These are phyloP conservation scores for Psilocybe cyanescens DNA, from an alignment of 768 basidiomycete species.

Conservation along the genomic window DNA sequence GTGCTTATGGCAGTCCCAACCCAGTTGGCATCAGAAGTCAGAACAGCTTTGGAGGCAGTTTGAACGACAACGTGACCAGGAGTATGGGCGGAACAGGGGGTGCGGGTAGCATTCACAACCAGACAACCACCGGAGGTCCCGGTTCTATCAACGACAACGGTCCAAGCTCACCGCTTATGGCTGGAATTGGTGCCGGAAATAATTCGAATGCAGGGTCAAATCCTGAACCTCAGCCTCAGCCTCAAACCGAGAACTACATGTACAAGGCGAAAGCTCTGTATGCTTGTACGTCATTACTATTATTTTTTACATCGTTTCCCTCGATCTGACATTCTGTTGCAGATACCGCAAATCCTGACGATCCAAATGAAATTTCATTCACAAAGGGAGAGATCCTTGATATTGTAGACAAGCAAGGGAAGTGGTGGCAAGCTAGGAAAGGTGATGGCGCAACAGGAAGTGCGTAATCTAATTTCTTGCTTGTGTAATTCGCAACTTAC, in stretches of 20 bases:
- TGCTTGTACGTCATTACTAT: slow-evolving; percentile 60
- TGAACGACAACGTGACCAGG: slow-evolving; percentile 37
- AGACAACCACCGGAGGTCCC: slow-evolving; percentile 39
- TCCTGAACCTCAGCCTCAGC: slow-evolving; percentile 26
- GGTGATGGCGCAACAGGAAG: slow-evolving; percentile 77
- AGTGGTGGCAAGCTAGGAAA: slow-evolving; percentile 92
- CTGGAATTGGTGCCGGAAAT: slow-evolving; percentile 66
- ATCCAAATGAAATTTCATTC: slow-evolving; percentile 96
- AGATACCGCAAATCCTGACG: slow-evolving; percentile 95
- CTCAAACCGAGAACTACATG: slow-evolving; percentile 47
- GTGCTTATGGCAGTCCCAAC: slow-evolving; percentile 48
- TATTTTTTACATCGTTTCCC: slow-evolving; percentile 13
- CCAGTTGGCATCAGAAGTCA: slow-evolving; percentile 54
- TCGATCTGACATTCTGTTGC: slow-evolving; percentile 25
- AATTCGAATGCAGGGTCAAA: slow-evolving; percentile 30
- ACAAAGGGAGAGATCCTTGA: slow-evolving; percentile 91
- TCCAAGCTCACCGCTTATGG: slow-evolving; percentile 69
- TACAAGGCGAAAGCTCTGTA: slow-evolving; percentile 91
- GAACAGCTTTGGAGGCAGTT: slow-evolving; percentile 55
- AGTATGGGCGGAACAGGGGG: slow-evolving; percentile 41
- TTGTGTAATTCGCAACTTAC: slow-evolving; percentile 15
- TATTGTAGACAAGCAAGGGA: slow-evolving; percentile 89
- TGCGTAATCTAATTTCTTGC: slow-evolving; percentile 43
- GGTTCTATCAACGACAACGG: slow-evolving; percentile 52
- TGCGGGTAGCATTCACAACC: slow-evolving; percentile 61